Evolutionary conservation across 2,329 filamentous ascomycete genomes (phyloP).

Genomic region (Exophiala mesophila): DNA sequence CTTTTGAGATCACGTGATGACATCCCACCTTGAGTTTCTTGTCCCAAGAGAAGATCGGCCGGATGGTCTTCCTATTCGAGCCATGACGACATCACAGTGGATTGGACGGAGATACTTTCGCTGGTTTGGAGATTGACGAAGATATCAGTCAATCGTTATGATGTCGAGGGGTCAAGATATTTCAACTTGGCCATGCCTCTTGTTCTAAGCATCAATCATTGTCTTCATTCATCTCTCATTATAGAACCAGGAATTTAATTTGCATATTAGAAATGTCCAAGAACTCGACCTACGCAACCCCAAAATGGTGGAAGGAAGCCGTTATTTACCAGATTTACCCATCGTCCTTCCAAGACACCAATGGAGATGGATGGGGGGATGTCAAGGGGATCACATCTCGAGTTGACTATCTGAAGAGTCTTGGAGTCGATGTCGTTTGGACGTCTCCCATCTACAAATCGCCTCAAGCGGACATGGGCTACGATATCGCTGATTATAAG

Average conservation of each 20-base stretch:
- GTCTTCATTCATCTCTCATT: not conserved
- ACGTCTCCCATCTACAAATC: slow-evolving; percentile 47
- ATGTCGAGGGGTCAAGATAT: too few species aligned
- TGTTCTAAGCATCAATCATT: too few species aligned
- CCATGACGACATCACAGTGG: slow-evolving; percentile 16
- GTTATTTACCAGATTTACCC: slow-evolving; percentile 59
- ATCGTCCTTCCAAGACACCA: slow-evolving; percentile 49
- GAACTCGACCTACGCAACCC: slow-evolving; percentile 13
- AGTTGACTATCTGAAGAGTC: slow-evolving; percentile 58
- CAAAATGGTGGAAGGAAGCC: slow-evolving; percentile 54
- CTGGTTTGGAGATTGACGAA: slow-evolving; percentile 2
- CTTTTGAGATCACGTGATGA: too few species aligned
- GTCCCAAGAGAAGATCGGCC: not conserved
- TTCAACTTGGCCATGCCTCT: too few species aligned
- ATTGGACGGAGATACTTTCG: slow-evolving; percentile 17
- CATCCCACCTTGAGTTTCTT: too few species aligned
- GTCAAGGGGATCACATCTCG: slow-evolving; percentile 61
- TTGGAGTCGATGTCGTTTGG: slow-evolving; percentile 62
- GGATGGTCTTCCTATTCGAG: slow-evolving; percentile 10
- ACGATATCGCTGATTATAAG: slow-evolving; percentile 42
- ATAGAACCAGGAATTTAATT: too few species aligned
- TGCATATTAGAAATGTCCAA: slow-evolving; percentile 4
- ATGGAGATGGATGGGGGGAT: slow-evolving; percentile 56
- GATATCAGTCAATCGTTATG: not conserved
- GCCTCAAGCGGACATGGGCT: slow-evolving; percentile 50